Conservation (phyloP, 2,329 filamentous ascomycete genomes). For the Phaeosphaeriaceae sp. region DNA sequence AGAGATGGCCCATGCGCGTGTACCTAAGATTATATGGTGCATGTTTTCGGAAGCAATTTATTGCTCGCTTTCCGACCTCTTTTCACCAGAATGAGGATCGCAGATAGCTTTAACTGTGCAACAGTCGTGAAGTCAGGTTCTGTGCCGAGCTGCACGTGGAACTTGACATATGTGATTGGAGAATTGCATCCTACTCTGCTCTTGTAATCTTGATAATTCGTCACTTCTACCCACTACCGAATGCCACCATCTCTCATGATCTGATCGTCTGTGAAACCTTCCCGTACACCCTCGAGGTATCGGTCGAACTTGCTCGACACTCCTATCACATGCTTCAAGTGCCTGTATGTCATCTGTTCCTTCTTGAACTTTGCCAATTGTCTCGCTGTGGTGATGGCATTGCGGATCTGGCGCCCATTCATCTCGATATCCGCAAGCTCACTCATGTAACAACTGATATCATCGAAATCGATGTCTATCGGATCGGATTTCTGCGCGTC, state of each 20-base stretch:
- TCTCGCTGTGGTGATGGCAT: slow-evolving; percentile 29
- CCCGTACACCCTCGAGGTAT: slow-evolving; percentile 12
- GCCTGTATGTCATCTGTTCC: slow-evolving; percentile 10
- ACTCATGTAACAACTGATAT: slow-evolving; percentile 7
- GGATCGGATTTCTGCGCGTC: background rate
- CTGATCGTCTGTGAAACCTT: slow-evolving; percentile 16
- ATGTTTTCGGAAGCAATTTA: background rate
- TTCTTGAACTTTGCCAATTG: slow-evolving; percentile 25
- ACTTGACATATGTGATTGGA: too few relatives aligned
- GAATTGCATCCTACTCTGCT: too few relatives aligned
- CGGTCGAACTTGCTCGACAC: slow-evolving; percentile 18
- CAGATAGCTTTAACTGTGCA: background rate
- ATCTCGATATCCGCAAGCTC: slow-evolving; percentile 48
- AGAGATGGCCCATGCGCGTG: background rate
- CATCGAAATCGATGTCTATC: slow-evolving; percentile 6
- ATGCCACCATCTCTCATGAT: slow-evolving; percentile 1
- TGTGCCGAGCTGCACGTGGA: too few relatives aligned
- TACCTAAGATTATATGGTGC: background rate
- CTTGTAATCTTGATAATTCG: too few relatives aligned
- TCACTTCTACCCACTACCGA: background rate
- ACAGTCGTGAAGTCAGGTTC: background rate
- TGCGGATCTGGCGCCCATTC: slow-evolving; percentile 60
- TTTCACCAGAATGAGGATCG: background rate
- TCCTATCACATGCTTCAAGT: slow-evolving; percentile 15
- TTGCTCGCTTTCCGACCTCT: background rate